Percentiles rank a stretch among this genome's conserved stretches.
These are phyloP conservation scores for Triticum aestivum DNA, from an alignment of 176 grass and related monocot species.

Conservation along the genomic window DNA sequence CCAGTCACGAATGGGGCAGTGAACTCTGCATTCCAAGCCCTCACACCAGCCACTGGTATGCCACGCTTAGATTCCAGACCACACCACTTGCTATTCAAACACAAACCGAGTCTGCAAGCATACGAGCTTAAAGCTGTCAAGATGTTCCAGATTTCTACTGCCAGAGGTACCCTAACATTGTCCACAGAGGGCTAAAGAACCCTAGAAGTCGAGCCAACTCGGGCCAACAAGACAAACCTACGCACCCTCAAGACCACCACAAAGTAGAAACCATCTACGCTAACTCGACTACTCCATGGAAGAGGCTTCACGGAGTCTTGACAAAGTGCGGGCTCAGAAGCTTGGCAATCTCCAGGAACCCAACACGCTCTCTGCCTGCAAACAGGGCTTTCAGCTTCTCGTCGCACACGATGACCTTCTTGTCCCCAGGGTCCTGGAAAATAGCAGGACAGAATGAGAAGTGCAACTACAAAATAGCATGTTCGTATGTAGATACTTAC, in stretches of 20 bases:
- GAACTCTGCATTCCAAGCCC: background rate
- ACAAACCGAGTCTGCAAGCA: background rate
- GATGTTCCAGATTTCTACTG: slow-evolving; percentile 5
- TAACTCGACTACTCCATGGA: slow-evolving; percentile 28
- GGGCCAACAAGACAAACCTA: slow-evolving; percentile 20
- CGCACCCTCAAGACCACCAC: background rate
- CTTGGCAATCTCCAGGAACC: slow-evolving; percentile 87
- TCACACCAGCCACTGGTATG: background rate
- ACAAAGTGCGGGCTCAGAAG: slow-evolving; percentile 83
- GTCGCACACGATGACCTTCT: slow-evolving; percentile 76
- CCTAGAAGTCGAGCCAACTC: slow-evolving; percentile 36
- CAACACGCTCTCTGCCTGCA: slow-evolving; percentile 69
- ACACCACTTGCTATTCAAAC: slow-evolving; percentile 1
- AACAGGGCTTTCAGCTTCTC: slow-evolving; percentile 86
- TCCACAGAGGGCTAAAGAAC: background rate
- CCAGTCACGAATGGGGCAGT: background rate
- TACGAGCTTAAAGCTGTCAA: background rate
- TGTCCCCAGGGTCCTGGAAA: slow-evolving; percentile 73
- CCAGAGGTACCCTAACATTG: background rate
- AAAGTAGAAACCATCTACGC: slow-evolving; percentile 17
- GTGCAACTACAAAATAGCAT: background rate
- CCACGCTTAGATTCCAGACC: background rate
- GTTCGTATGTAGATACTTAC: background rate
- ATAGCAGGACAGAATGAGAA: background rate
- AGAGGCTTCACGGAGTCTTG: slow-evolving; percentile 37